Conservation (phyloP, 2,329 filamentous ascomycete species). For the Aspergillus tamarii region DNA sequence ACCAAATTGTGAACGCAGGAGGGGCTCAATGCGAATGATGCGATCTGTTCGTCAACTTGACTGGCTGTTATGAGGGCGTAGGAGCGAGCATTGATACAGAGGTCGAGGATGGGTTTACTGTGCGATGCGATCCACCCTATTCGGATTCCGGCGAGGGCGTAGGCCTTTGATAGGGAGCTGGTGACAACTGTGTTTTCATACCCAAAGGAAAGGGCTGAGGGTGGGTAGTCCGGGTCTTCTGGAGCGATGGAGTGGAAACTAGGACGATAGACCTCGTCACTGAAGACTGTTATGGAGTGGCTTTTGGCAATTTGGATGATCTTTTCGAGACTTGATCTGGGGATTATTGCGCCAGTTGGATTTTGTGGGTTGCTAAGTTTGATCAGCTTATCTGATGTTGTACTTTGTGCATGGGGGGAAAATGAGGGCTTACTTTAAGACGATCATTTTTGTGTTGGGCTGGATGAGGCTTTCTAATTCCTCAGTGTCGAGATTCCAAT, state of each 20-base stretch:
- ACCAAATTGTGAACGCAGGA: constrained; percentile 67
- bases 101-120: constrained; percentile 63
- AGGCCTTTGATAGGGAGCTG: constrained; percentile 84
- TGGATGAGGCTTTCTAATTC: constrained; percentile 67
- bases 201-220: constrained; percentile 70
- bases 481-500: constrained; percentile 68
- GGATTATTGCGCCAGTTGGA: constrained; percentile 73
- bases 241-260: constrained; percentile 72
- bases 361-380: constrained; percentile 77
- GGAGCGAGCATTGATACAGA: constrained; percentile 68
- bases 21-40: constrained; percentile 71
- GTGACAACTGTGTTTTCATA: constrained; percentile 74
- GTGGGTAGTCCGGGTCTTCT: constrained; percentile 59
- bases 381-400: constrained; percentile 62
- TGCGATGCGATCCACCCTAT: constrained; percentile 80
- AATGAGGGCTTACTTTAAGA: constrained; percentile 63
- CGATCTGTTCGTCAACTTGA: constrained; percentile 77
- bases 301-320: constrained; percentile 66
- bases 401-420: constrained; percentile 42
- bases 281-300: constrained; percentile 67
- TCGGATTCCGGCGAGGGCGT: constrained; percentile 77
- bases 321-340: constrained; percentile 59
- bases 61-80: constrained; percentile 87
- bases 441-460: constrained; percentile 58
- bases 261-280: constrained; percentile 82